Evolutionary conservation across 148 eudicot genomes (phyloP), one percentile per base, ranked within the genome.

Genomic region (Vaccinium vitisidaea): DNA sequence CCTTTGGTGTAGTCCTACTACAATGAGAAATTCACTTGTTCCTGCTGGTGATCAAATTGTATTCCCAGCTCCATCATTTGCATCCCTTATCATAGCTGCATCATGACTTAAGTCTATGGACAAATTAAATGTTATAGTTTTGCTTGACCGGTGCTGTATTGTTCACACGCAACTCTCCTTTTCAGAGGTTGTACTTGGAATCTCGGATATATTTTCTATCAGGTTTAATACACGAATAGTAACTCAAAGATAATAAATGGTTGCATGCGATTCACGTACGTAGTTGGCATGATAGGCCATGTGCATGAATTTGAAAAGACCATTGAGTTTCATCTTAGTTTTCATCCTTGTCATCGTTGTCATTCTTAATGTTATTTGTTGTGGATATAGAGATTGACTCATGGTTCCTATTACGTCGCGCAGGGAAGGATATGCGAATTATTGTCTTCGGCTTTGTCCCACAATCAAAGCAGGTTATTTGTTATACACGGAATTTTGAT

Each of bases 381-480:
- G 15, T 71, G 25, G 36, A 77, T 23, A n/a, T 65, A n/a, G 65
- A 50, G 52, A 32, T 77, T 2, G 48, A 27, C 71, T 25, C 50
- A 43, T 76, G 53, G 8, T 80, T 71, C 46, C 55, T 32, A 21
- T 79, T 53, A 8, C 73, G 27, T 76, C 83, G 78, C 91, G 89
- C 94, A 97, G 99, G 99, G 65, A 97, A 95, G 88, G 99, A 97
- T 89, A 91, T 95, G 98, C 92, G 98, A 86, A 94, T 95, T 21
- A 89, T 97, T 76, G 98, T 97, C 75, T 95, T 93, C 85, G 98
- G 95, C 75, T 97, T 97, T 83, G 94, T 95, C 59, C 92, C 96
- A 83, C 92, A 92, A 81, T 95, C 98, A n/a, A 95, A 94, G 88
- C 96, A 97, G 99, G 99, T 95, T 69, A 80, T 83, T 25, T 75